Base-by-base conservation (phyloP, 106 monocot genomes). In the Iris macrosiphon region DNA sequence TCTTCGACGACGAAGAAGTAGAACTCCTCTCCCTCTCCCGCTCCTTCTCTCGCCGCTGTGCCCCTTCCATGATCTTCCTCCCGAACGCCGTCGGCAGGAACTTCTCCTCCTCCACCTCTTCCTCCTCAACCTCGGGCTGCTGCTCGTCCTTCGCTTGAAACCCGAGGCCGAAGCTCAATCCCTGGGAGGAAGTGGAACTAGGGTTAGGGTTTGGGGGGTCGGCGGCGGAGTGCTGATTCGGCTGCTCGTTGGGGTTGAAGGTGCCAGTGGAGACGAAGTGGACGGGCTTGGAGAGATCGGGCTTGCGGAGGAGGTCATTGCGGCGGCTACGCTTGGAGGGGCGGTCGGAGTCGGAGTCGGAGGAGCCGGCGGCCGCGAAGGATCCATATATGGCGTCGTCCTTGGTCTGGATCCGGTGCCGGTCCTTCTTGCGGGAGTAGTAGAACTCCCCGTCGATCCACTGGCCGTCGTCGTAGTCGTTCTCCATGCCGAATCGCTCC, bases 211-310 rank as follows among this genome's bases (percentile, higher is more conserved):
- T 24, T 42, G 1, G 8, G 24, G 46, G 24, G n/a, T 25, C 45
- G 15, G 26, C 2, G 15, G 22, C 27, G 9, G 17, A 21, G 55
- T 45, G 23, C 52, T n/a, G 19, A 6, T 88, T 76, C 11, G 61
- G 32, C 55, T 88, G 75, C 55, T 88, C 63, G 24, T 6, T 38
- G 29, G 88, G 88, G 77, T 75, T 72, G 59, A 78, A 61, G 18
- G 46, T 57, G 35, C 93, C 88, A 28, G 83, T 83, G 57, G 93
- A 93, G 54, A 88, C 71, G 59, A 94, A 89, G 0, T 79, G 71
- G 11, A 89, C 89, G 27, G 89, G 89, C 68, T 82, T 86, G 30
- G 81, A 51, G 62, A 86, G 62, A 31, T 86, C 89, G 6, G 73
- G 62, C 65, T 76, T 77, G 31, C 50, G 16, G 32, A 74, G 57